Conservation (phyloP, 2,329 filamentous ascomycete genomes). For the Fusarium bulbicola region DNA sequence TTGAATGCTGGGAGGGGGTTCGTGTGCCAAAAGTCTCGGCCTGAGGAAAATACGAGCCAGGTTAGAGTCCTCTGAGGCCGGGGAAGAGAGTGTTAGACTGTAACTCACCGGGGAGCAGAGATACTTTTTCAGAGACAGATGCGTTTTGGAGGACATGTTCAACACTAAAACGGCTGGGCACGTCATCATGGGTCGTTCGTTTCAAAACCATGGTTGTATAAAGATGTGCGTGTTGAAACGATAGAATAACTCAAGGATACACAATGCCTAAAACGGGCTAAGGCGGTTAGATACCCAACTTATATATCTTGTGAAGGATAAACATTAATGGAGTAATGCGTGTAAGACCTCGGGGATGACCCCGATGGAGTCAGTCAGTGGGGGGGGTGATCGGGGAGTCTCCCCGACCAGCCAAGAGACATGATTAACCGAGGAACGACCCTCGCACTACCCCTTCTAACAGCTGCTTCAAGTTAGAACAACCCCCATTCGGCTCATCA, state of each 20-base stretch:
- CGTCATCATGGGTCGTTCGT: background rate
- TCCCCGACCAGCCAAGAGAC: background rate
- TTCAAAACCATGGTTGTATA: background rate
- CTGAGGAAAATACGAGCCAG: background rate
- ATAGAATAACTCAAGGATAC: background rate
- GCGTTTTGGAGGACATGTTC: background rate
- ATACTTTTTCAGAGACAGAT: background rate
- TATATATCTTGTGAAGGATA: background rate
- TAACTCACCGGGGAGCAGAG: background rate
- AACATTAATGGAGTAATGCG: background rate
- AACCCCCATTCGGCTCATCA: background rate
- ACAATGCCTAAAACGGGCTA: background rate
- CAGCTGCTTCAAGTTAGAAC: background rate
- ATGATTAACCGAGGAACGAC: background rate
- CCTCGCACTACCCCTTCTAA: background rate
- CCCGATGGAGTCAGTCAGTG: background rate
- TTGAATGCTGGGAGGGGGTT: background rate
- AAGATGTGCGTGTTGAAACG: background rate
- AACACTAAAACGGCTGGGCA: background rate
- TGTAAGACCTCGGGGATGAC: background rate
- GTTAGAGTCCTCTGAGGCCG: rapidly evolving
- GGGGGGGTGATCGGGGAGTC: background rate
- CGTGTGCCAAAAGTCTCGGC: background rate
- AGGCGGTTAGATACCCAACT: background rate
- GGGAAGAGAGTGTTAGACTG: rapidly evolving